Percentiles rank a stretch among this genome's conserved stretches.
These are phyloP conservation scores for Zygosaccharomyces gambellarensis DNA, from an alignment of 805 yeast genomes.

Conservation along the genomic window DNA sequence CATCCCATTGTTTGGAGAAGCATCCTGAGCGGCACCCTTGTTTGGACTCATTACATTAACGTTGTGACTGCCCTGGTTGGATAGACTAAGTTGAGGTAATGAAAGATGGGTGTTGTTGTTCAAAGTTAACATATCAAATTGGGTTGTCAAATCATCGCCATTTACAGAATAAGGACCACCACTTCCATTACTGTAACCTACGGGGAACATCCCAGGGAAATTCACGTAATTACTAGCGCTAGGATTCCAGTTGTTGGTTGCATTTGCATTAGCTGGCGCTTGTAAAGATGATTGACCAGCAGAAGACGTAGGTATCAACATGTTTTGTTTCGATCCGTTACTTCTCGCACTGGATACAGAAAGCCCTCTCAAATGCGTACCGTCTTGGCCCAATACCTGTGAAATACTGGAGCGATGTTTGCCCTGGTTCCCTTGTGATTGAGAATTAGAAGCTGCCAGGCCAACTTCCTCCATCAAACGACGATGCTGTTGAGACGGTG, in stretches of 20 bases:
- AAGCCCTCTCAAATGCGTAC: constrained; percentile 28
- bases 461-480: constrained; percentile 92
- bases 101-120: constrained; percentile 30
- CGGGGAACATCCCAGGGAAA: constrained; percentile 34
- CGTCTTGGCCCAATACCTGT: constrained; percentile 23
- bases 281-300: constrained; percentile 11
- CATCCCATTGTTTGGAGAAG: constrained; percentile 9
- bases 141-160: constrained; percentile 27
- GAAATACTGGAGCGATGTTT: constrained; percentile 26
- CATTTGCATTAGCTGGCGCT: constrained; percentile 2
- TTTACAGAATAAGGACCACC: constrained; percentile 13
- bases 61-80: constrained; percentile 18
- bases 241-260: constrained; percentile 8
- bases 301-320: constrained; percentile 12
- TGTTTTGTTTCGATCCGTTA: constrained; percentile 28
- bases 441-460: constrained; percentile 34
- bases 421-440: constrained; percentile 8
- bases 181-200: constrained; percentile 9
- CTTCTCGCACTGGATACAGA: constrained; percentile 33
- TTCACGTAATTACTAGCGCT: constrained; percentile 14
- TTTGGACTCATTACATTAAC: constrained; percentile 14
- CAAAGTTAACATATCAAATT: constrained; percentile 29
- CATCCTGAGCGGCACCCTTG: constrained; percentile 14
- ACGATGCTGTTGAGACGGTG: constrained; percentile 69
- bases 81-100: constrained; percentile 30